phyloP scores from a whole-genome alignment of 495 filamentous ascomycete genomes.

The Geopyxis carbonaria region DNA sequence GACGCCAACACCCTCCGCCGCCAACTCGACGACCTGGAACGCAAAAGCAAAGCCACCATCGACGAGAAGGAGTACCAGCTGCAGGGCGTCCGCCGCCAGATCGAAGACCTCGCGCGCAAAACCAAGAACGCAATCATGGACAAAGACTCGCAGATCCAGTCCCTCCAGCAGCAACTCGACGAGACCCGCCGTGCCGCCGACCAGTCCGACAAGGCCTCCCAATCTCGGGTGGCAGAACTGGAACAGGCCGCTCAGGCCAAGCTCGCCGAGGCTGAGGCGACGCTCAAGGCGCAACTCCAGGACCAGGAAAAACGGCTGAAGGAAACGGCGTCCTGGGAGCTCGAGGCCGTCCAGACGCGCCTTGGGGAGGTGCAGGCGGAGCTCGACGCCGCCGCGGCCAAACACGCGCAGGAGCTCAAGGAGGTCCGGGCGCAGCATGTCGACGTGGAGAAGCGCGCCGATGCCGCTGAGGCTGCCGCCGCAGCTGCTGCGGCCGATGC shows the following conservation, averaged over 20 bases:
- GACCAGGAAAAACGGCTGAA: constrained; percentile 12
- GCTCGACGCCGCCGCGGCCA: constrained; percentile 5
- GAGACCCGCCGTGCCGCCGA: not conserved
- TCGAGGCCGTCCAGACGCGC: not conserved
- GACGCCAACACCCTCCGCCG: not conserved
- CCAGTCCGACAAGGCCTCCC: not conserved
- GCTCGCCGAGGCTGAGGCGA: constrained; percentile 12
- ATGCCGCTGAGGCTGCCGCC: constrained; percentile 7
- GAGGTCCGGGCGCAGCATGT: constrained; percentile 6
- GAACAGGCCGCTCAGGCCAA: not conserved
- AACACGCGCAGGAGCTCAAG: constrained; percentile 7
- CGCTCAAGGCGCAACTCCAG: constrained; percentile 15
- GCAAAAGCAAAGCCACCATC: constrained; percentile 6
- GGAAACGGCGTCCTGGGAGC: constrained; percentile 6
- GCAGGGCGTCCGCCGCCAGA: constrained; percentile 8
- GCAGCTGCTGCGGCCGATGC: too few species aligned
- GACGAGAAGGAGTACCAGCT: constrained; percentile 9
- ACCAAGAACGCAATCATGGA: not conserved
- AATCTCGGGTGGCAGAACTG: not conserved
- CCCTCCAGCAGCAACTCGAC: not conserved
- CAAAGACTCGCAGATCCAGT: not conserved
- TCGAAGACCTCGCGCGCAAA: constrained; percentile 9
- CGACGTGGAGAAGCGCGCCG: constrained; percentile 9
- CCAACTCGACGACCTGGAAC: not conserved
- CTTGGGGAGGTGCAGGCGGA: constrained; percentile 1